Conservation (phyloP, 2,329 filamentous ascomycete genomes). For the Fusarium zealandicum region DNA sequence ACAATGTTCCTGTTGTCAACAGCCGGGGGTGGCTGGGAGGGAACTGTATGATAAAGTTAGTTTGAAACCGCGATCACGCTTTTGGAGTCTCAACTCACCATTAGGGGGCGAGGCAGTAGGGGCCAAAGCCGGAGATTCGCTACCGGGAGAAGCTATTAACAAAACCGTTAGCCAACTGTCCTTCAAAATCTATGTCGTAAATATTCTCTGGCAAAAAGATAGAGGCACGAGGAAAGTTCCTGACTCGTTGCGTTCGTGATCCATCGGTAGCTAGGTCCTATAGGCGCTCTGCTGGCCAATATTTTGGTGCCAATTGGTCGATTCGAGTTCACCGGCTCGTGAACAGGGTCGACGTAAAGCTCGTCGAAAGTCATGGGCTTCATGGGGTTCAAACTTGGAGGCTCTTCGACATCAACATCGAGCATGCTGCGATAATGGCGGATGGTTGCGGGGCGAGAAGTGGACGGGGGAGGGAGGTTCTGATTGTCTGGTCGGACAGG, state of each 20-base stretch:
- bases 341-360: conserved; percentile 47
- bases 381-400: conserved; percentile 54
- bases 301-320: neutral
- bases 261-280: neutral
- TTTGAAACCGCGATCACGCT: neutral
- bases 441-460: conserved; percentile 26
- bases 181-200: conserved; percentile 3
- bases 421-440: conserved; percentile 61
- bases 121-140: conserved; percentile 53
- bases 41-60: conserved; percentile 35
- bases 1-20: conserved; percentile 92
- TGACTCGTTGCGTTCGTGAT: conserved; percentile 45
- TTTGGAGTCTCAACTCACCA: conserved; percentile 44
- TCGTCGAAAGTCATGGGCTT: conserved; percentile 57
- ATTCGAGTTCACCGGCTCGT: conserved; percentile 27
- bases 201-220: conserved; percentile 24
- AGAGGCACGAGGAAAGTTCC: conserved; percentile 42
- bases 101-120: conserved; percentile 50
- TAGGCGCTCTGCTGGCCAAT: neutral
- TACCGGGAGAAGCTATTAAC: conserved; percentile 55
- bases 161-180: conserved; percentile 46
- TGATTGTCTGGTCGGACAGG: conserved; percentile 28
- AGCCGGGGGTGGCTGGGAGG: conserved; percentile 50
- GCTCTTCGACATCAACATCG: conserved; percentile 53
- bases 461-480: conserved; percentile 2